phyloP scores from a whole-genome alignment of 202 grass and related monocot genomes.

The Carex sylvatica region DNA sequence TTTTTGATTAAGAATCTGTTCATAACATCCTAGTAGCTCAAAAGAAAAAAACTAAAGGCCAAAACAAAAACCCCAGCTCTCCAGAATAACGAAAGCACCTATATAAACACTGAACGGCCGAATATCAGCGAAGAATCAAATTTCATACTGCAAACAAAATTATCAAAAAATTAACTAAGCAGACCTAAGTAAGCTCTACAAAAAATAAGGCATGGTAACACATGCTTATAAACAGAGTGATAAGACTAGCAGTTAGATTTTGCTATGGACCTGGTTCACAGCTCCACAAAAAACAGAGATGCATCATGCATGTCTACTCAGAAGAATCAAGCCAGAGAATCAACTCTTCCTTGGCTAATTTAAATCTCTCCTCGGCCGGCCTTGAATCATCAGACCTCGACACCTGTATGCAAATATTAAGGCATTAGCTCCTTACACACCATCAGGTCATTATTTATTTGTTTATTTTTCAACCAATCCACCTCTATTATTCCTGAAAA shows the following conservation, averaged over 20 bases:
- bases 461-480: background rate
- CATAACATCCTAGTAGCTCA: background rate
- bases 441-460: background rate
- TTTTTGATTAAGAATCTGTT: background rate
- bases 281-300: background rate
- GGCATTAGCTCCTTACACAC: background rate
- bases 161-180: conserved; percentile 3
- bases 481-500: background rate
- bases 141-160: conserved; percentile 11
- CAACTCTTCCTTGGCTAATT: conserved; percentile 57
- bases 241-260: conserved; percentile 6
- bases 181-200: conserved; percentile 10
- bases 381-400: conserved; percentile 10
- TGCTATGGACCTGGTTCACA: background rate
- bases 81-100: background rate
- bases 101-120: background rate
- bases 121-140: conserved; percentile 12
- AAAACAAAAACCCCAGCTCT: background rate
- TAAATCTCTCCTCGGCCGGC: conserved; percentile 47
- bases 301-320: background rate
- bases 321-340: conserved; percentile 33
- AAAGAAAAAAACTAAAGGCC: background rate
- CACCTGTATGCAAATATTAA: background rate
- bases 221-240: background rate
- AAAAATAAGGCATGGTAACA: background rate